Base-by-base conservation (phyloP, 768 basidiomycete genomes). In the Clitopilus hobsonii region DNA sequence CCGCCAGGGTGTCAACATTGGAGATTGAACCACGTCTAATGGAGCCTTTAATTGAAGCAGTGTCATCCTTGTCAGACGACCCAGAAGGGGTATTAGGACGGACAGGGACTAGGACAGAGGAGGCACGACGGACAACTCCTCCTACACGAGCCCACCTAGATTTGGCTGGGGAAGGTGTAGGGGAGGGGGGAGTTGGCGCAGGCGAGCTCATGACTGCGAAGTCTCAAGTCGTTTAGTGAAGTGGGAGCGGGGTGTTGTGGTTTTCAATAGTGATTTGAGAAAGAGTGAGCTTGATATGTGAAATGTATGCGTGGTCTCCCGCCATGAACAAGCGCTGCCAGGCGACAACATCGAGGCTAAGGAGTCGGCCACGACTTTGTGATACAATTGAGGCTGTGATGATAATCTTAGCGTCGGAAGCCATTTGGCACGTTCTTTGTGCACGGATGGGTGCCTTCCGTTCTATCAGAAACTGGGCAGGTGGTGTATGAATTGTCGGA, bases 81-180 rank as follows among this genome's bases (percentile, higher is more conserved):
- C n/a, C n/a, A n/a, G n/a, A n/a, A 53, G 74, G 49, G 50, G 80
- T 67, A 58, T 69, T 68, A 22, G 70, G 51, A 1, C 64, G 58
- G 23, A 58, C 50, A 36, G 83, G 70, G 36, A 69, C 67, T 57
- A 86, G 74, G 7, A 78, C 70, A 3, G 81, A 79, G 16, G 86
- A 87, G 2, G 84, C 79, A 51, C 85, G 82, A 6, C 84, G 79
- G 65, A 86, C 74, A 51, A 73, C 80, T 49, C 74, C 77, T 50
- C 82, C 82, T 72, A 88, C 78, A 50, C 86, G 84, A 36, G 74
- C 69, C 68, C 86, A 84, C 63, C 80, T 74, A 45, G 78, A 73
- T 63, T 72, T 78, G 59, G 69, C 38, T 57, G 69, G 67, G 24
- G 49, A 58, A 20, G 69, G 62, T 57, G 61, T 69, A 53, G 65